Evolutionary conservation across 129 eudicot genomes (phyloP).

Genomic region (Pulicaria dysenterica): DNA sequence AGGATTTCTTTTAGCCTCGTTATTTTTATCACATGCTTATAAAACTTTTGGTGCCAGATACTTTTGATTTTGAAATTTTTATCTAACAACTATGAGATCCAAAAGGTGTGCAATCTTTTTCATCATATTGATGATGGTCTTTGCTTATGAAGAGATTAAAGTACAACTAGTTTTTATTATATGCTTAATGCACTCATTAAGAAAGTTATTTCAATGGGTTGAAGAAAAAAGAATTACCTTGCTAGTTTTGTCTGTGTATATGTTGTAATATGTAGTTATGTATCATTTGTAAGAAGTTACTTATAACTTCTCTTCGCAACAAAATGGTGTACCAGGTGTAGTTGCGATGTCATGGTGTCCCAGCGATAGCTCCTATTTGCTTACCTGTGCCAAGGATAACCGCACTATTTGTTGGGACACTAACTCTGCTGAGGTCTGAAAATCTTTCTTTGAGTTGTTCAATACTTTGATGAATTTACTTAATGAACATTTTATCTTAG

Average conservation of each 20-base stretch:
- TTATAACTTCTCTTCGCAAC: background rate
- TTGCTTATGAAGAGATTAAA: background rate
- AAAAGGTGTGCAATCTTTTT: background rate
- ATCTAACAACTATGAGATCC: background rate
- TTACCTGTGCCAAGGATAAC: conserved; percentile 96
- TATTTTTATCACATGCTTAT: background rate
- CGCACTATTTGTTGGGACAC: conserved; percentile 99
- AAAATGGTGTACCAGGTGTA: conserved; percentile 66
- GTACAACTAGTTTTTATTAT: background rate
- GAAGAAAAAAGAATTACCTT: background rate
- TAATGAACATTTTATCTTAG: background rate
- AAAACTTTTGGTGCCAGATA: background rate
- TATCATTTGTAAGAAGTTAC: background rate
- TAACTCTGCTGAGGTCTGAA: conserved; percentile 67
- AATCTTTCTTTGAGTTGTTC: conserved; percentile 18
- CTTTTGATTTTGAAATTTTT: background rate
- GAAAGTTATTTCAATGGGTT: background rate
- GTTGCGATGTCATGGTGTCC: conserved; percentile 99
- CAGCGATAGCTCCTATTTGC: conserved; percentile 84
- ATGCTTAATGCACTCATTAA: background rate
- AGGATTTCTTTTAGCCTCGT: background rate
- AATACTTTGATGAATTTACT: conserved; percentile 10
- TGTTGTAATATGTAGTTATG: conserved; percentile 1
- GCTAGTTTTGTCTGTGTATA: too few relatives aligned
- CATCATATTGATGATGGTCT: background rate